phyloP scores from a whole-genome alignment of 495 filamentous ascomycete species.

The Neurospora pannonica region DNA sequence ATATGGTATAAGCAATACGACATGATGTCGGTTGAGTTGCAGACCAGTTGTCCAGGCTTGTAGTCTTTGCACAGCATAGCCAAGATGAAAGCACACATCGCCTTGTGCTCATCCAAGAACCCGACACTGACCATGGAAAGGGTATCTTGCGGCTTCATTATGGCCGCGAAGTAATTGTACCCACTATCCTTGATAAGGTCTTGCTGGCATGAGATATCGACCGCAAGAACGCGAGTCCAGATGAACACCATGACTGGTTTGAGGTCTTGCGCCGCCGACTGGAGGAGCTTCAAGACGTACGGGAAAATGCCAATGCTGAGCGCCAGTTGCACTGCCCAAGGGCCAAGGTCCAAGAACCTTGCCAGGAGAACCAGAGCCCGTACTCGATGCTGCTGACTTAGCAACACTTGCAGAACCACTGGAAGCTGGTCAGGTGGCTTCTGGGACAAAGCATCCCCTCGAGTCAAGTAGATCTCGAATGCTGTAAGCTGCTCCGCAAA shows the following conservation, averaged over 20 bases:
- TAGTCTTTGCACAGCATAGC: conserved; percentile 95
- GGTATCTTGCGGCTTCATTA: conserved; percentile 73
- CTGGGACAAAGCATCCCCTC: conserved; percentile 69
- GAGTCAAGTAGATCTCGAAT: conserved; percentile 91
- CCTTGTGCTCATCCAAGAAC: conserved; percentile 86
- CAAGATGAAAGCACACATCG: conserved; percentile 98
- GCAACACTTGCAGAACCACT: conserved; percentile 88
- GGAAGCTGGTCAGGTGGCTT: conserved; percentile 89
- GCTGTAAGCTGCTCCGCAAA: conserved; percentile 96
- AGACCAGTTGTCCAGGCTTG: conserved; percentile 80
- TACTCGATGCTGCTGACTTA: conserved; percentile 93
- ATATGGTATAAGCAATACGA: conserved; percentile 73
- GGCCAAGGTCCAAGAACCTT: conserved; percentile 88
- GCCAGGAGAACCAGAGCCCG: conserved; percentile 86
- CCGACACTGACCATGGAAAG: conserved; percentile 74
- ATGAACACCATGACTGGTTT: conserved; percentile 99
- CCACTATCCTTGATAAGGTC: conserved; percentile 94
- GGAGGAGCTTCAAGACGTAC: conserved; percentile 90
- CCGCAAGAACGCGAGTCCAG: conserved; percentile 93
- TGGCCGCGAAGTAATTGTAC: conserved; percentile 89
- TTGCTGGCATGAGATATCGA: conserved; percentile 83
- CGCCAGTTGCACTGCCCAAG: conserved; percentile 95
- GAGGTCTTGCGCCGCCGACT: conserved; percentile 87
- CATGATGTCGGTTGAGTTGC: conserved; percentile 76
- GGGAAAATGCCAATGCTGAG: conserved; percentile 98